Base-by-base conservation (phyloP, 148 eudicot genomes). In the Dysphania ambrosioides region DNA sequence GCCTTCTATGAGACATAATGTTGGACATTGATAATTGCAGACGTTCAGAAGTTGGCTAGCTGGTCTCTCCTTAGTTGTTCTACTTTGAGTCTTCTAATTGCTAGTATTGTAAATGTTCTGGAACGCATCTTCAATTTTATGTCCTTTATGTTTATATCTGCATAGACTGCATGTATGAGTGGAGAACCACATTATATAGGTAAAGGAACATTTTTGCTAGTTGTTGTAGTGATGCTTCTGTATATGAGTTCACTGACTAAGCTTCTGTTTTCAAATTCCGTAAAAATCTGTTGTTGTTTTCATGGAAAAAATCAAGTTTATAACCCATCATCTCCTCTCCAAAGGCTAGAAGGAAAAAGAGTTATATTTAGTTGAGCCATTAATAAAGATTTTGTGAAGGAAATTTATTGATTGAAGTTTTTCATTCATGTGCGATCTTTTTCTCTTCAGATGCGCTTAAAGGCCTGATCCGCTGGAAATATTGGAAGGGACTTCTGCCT, bases 401-500 rank as follows among this genome's bases (percentile, higher is more conserved):
- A 19, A 51, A 53, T 8, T 53, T 53, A 35, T 60, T 35, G 19
- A 60, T 60, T n/a, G n/a, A 16, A 60, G 12, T 19, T 27, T 2
- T 30, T 29, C 24, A 10, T 1, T 60, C 13, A 30, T 32, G 21
- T n/a, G 59, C 47, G 21, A 40, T 23, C 21, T 47, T 21, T 42
- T 56, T 41, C 6, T 64, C 31, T 65, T 60, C 94, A 95, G 99
- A 92, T 90, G 90, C 90, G 77, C 90, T 96, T 73, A 76, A 84
- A 42, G 85, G 89, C 47, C 83, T 86, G 44, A 85, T 92, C 75
- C 81, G 69, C 63, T 87, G 49, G 79, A 89, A 84, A 80, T 79
- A 70, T 80, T 92, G 99, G 99, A 92, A 89, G 78, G 97, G 94
- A 34, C 70, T 77, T 58, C 83, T 92, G 34, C 99, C 99, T 36